A percentile compares a stretch with the other conserved stretches of the same genome.
Evolutionary conservation across 768 basidiomycete species (phyloP).

Genomic region (Clitopilus passeckerianus): DNA sequence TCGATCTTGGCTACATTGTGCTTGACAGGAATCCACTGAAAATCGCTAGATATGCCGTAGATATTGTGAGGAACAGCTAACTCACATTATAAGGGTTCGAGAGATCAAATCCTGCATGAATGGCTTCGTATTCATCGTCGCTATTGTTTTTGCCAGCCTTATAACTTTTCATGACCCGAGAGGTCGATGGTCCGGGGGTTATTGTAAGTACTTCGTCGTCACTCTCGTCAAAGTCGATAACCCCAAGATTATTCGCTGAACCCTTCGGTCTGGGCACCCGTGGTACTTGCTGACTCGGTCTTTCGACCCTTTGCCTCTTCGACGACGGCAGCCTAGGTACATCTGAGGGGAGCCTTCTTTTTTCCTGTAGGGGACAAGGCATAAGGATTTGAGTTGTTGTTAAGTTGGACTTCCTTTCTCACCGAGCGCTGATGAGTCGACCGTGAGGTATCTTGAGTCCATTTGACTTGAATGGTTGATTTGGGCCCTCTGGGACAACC

Average conservation of each 20-base stretch:
- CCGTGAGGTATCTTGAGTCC: background rate
- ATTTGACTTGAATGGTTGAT: background rate
- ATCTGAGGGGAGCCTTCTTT: background rate
- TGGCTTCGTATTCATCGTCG: conserved; percentile 14
- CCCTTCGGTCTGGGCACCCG: too few relatives aligned
- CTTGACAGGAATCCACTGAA: conserved; percentile 13
- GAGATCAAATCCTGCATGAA: conserved; percentile 19
- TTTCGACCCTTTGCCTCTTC: background rate
- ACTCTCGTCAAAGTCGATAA: background rate
- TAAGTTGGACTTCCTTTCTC: background rate
- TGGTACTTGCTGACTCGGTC: background rate
- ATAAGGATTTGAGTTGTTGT: background rate
- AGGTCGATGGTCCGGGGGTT: background rate
- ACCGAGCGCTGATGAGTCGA: too few relatives aligned
- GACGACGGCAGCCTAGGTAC: background rate
- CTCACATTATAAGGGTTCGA: conserved; percentile 14
- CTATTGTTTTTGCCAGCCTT: conserved; percentile 6
- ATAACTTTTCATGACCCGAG: background rate
- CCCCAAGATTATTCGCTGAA: background rate
- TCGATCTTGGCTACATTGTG: conserved; percentile 8
- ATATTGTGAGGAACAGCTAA: background rate
- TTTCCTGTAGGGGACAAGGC: background rate
- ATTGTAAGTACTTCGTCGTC: background rate
- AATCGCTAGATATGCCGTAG: background rate
- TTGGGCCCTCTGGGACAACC: background rate